Percentiles rank a stretch among this genome's conserved stretches.
phyloP scores from a whole-genome alignment of 163 green algal genomes.

The Chloromonas sp. region DNA sequence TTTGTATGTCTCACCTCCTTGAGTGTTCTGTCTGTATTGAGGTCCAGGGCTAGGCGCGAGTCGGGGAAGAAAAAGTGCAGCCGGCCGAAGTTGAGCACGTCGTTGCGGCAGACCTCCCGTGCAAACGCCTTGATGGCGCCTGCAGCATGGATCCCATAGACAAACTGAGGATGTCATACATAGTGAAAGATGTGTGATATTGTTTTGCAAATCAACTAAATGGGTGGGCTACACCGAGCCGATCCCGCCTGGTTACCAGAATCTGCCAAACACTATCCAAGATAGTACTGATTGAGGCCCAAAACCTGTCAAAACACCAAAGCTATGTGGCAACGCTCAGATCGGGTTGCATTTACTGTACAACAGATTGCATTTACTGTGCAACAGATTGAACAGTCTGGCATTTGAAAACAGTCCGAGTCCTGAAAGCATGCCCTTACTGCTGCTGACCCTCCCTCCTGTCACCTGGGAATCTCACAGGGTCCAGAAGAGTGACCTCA shows the following conservation, averaged over 20 bases:
- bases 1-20: constrained; percentile 49
- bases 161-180: no score
- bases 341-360: no score
- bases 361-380: no score
- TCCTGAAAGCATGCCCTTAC: neutral
- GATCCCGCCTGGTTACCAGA: no score
- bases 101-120: constrained; percentile 70
- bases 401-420: neutral
- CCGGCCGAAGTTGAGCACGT: constrained; percentile 86
- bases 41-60: constrained; percentile 75
- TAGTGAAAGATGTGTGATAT: no score
- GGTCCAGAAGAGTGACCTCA: constrained; percentile 79
- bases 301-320: no score
- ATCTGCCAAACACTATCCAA: no score
- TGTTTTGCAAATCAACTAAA: no score
- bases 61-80: constrained; percentile 90
- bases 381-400: no score
- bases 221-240: no score
- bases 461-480: constrained; percentile 64
- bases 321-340: no score
- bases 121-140: constrained; percentile 82
- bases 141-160: neutral
- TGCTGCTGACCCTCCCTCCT: neutral
- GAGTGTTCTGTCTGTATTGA: constrained; percentile 84
- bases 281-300: no score